A percentile compares a stretch with the other conserved stretches of the same genome.
Evolutionary conservation across 352 stramenopile species (phyloP).

Genomic region (Globisporangium iwayamae): DNA sequence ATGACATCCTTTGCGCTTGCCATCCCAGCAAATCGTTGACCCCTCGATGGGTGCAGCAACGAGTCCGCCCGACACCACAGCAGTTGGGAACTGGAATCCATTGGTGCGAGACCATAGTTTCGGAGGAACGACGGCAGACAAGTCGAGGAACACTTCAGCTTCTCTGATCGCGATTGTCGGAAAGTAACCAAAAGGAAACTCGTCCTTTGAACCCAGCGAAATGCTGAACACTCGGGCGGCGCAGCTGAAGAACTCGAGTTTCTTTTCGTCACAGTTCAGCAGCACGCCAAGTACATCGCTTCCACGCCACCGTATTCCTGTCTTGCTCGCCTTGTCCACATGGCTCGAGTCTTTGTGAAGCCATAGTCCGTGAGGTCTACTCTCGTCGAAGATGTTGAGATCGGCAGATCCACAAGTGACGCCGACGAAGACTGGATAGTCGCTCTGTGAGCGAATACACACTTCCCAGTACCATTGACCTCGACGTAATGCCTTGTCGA

Average conservation of each 20-base stretch:
- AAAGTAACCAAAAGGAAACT: slow-evolving; percentile 32
- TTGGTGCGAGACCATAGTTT: slow-evolving; percentile 55
- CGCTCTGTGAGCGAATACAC: slow-evolving; percentile 40
- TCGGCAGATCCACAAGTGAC: slow-evolving; percentile 49
- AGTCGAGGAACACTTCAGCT: slow-evolving; percentile 64
- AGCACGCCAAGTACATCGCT: slow-evolving; percentile 46
- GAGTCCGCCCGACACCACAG: slow-evolving; percentile 64
- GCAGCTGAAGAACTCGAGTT: slow-evolving; percentile 59
- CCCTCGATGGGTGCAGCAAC: slow-evolving; percentile 57
- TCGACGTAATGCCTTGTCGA: slow-evolving; percentile 51
- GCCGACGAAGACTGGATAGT: slow-evolving; percentile 71
- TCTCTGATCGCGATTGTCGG: slow-evolving; percentile 55
- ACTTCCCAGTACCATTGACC: slow-evolving; percentile 86
- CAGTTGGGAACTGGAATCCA: slow-evolving; percentile 51
- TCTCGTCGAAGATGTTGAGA: slow-evolving; percentile 39
- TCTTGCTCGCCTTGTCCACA: slow-evolving; percentile 15
- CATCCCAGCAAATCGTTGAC: slow-evolving; percentile 55
- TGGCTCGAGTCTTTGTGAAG: slow-evolving; percentile 34
- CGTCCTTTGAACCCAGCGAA: slow-evolving; percentile 21
- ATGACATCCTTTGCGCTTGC: slow-evolving; percentile 45
- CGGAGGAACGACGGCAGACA: slow-evolving; percentile 45
- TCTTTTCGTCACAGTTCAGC: slow-evolving; percentile 57
- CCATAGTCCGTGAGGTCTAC: slow-evolving; percentile 24
- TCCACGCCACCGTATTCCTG: slow-evolving; percentile 30
- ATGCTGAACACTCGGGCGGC: slow-evolving; percentile 33